Evolutionary conservation across 208 protist species (phyloP).

Genomic region (Trypanosoma melophagium): DNA sequence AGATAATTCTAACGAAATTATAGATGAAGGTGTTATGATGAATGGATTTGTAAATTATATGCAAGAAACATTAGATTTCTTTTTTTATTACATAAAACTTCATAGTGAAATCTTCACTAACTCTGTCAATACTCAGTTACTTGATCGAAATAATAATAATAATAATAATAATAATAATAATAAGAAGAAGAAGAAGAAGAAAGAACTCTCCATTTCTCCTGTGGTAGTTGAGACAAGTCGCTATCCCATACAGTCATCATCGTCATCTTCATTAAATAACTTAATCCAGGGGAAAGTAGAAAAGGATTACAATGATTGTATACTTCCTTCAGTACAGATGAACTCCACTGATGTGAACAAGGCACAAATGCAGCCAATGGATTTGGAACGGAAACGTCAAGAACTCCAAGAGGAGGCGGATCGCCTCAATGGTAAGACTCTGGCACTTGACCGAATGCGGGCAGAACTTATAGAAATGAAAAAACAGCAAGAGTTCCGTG

Average conservation of each 20-base stretch:
- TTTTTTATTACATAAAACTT: constrained; percentile 2
- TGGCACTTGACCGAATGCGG: neutral
- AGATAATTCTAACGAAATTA: neutral
- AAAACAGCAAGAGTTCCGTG: neutral
- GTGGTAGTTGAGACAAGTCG: too few relatives aligned
- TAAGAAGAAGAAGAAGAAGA: too few relatives aligned
- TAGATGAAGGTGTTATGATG: neutral
- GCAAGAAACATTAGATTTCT: neutral
- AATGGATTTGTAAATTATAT: neutral
- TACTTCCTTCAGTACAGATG: neutral
- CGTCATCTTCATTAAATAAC: too few relatives aligned
- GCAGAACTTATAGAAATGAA: neutral
- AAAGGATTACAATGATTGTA: neutral
- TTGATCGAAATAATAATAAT: too few relatives aligned
- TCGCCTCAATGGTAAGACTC: neutral
- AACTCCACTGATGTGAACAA: neutral
- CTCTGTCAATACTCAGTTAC: too few relatives aligned
- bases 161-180: too few relatives aligned
- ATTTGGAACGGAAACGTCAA: constrained; percentile 11
- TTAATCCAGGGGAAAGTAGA: neutral
- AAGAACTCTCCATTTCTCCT: too few relatives aligned
- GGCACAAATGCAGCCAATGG: neutral
- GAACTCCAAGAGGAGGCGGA: neutral
- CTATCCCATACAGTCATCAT: too few relatives aligned
- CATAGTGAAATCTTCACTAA: neutral